These are phyloP conservation scores for Candida peoriensis DNA, from an alignment of 805 yeast species.

Conservation along the genomic window DNA sequence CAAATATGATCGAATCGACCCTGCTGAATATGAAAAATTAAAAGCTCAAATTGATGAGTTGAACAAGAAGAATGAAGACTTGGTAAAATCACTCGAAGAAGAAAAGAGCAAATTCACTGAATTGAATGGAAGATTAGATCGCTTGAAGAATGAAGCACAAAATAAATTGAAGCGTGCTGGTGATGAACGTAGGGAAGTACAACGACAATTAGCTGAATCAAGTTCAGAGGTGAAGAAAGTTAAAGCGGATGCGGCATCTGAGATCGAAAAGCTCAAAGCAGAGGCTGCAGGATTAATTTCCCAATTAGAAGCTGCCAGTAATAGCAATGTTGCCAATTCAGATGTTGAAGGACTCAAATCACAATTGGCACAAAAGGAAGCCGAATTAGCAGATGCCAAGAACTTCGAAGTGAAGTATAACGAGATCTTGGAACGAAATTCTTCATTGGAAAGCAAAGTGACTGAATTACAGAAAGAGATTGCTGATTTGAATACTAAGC, in stretches of 20 bases:
- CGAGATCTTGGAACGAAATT: conserved; percentile 28
- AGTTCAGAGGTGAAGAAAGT: conserved; percentile 12
- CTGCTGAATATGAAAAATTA: conserved; percentile 36
- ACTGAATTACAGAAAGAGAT: conserved; percentile 11
- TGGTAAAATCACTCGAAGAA: conserved; percentile 14
- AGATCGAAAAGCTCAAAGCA: conserved; percentile 7
- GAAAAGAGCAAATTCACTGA: conserved; percentile 19
- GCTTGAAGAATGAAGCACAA: conserved; percentile 23
- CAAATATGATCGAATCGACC: conserved; percentile 43
- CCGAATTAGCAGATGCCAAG: conserved; percentile 26
- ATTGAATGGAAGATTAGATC: conserved; percentile 15
- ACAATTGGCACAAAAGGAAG: conserved; percentile 19
- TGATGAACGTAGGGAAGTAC: conserved; percentile 17
- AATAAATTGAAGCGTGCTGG: conserved; percentile 23
- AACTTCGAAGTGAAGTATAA: conserved; percentile 34
- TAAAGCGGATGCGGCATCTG: conserved; percentile 3
- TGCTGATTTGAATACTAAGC: conserved; percentile 8
- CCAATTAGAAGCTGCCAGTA: conserved; percentile 7
- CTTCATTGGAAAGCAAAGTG: conserved; percentile 26
- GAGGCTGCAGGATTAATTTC: conserved; percentile 19
- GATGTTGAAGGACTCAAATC: conserved; percentile 10
- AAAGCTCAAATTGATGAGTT: conserved; percentile 27
- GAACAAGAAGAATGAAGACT: conserved; percentile 20
- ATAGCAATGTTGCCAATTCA: not conserved
- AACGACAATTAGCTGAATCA: conserved; percentile 8